These are phyloP conservation scores for Podila epigama DNA, from an alignment of 192 early-diverging fungal species.

Conservation along the genomic window DNA sequence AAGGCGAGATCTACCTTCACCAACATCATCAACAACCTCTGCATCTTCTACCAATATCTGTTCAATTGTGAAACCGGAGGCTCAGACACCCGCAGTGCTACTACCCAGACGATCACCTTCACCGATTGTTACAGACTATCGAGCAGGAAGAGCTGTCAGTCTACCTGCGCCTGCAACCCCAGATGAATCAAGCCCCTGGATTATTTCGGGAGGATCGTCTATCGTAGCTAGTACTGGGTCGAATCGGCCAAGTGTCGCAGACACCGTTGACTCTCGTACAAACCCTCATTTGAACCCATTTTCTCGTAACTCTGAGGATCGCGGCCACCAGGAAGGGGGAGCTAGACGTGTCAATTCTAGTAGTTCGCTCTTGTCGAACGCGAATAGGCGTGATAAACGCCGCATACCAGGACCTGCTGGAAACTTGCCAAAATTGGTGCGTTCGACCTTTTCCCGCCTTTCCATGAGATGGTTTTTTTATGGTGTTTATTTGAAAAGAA, in stretches of 20 bases:
- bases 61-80: neutral
- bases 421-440: conserved; percentile 30
- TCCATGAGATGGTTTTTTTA: too few relatives aligned
- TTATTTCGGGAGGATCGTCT: neutral
- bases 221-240: neutral
- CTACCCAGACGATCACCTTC: neutral
- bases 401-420: conserved; percentile 38
- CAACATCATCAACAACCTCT: too few relatives aligned
- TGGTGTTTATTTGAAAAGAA: neutral
- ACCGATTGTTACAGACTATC: neutral
- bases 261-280: neutral
- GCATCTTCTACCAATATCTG: too few relatives aligned
- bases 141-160: neutral
- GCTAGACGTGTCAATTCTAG: neutral
- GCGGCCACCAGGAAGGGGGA: neutral
- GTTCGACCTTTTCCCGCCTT: neutral
- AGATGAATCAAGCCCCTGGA: neutral
- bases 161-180: neutral
- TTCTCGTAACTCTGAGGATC: neutral
- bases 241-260: neutral
- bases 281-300: neutral
- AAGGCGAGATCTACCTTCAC: too few relatives aligned
- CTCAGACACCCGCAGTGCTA: too few relatives aligned
- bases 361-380: neutral
- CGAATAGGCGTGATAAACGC: neutral